Conservation (phyloP, 2,329 filamentous ascomycete species). For the Trichoderma asperellum region DNA sequence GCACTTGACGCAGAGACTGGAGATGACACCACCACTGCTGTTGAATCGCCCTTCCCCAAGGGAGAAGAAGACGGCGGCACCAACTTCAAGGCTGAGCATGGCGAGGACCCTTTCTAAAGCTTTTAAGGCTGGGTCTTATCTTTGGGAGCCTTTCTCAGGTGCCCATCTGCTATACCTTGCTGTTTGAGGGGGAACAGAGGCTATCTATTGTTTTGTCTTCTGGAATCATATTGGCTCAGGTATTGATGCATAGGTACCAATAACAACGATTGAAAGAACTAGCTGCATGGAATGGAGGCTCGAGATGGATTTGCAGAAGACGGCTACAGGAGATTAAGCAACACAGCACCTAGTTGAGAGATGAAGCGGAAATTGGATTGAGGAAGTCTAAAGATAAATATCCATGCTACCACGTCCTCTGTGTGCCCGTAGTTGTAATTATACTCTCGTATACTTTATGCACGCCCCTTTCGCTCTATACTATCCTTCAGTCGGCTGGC, state of each 20-base stretch:
- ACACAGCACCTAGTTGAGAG: neutral
- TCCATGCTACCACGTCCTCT: neutral
- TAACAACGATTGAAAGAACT: too few relatives aligned
- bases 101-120: slow-evolving; percentile 29
- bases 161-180: neutral
- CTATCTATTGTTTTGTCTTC: neutral
- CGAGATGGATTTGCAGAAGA: neutral
- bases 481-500: too few relatives aligned
- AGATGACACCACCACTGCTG: slow-evolving; percentile 1
- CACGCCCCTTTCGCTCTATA: neutral
- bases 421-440: neutral
- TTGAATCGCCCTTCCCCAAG: slow-evolving; percentile 30
- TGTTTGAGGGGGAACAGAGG: neutral
- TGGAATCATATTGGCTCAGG: neutral
- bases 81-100: slow-evolving; percentile 14
- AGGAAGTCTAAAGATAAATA: neutral
- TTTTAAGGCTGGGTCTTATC: neutral
- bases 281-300: neutral
- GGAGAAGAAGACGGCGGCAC: neutral
- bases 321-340: neutral
- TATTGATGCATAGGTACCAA: neutral
- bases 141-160: neutral
- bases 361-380: neutral
- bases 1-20: slow-evolving; percentile 30
- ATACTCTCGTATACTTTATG: neutral